A percentile compares a stretch with the other conserved stretches of the same genome.
phyloP scores from a whole-genome alignment of 1,284 basidiomycete species.

The Ceratobasidium sp. region DNA sequence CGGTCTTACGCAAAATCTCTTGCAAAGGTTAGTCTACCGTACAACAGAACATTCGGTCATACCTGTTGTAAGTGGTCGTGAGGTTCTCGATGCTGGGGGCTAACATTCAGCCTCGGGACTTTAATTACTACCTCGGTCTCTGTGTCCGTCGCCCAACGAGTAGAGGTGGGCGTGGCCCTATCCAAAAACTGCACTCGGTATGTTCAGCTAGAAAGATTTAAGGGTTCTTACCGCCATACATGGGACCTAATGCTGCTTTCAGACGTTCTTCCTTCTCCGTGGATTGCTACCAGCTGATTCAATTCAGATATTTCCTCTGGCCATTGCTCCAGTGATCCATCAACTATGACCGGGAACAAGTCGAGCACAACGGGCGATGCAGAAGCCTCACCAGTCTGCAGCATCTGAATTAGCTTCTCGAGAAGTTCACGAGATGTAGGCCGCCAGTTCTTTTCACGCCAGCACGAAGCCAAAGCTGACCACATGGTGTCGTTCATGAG shows the following conservation, averaged over 20 bases:
- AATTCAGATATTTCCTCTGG: conserved; percentile 1
- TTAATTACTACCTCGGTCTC: conserved; percentile 11
- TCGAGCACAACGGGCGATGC: conserved; percentile 2
- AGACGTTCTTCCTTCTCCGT: background rate
- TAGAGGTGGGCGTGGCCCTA: background rate
- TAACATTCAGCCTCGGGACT: conserved; percentile 25
- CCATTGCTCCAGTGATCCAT: background rate
- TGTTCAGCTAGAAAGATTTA: background rate
- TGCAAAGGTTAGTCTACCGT: background rate
- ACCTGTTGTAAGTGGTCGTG: conserved; percentile 30
- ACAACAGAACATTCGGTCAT: background rate
- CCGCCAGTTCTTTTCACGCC: conserved; percentile 31
- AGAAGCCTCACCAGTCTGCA: conserved; percentile 13
- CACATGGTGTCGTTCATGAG: conserved; percentile 30
- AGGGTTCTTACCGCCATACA: conserved; percentile 7
- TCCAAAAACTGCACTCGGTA: background rate
- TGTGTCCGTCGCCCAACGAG: background rate
- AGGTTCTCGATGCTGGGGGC: background rate
- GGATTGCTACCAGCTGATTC: background rate
- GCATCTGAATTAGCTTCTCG: conserved; percentile 23
- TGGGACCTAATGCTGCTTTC: conserved; percentile 1
- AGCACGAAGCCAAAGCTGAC: conserved; percentile 7
- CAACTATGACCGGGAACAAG: background rate
- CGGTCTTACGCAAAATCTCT: conserved; percentile 16
- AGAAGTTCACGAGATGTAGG: conserved; percentile 21